Conservation (phyloP, 2,329 filamentous ascomycete species). For the Colletotrichum sp. region DNA sequence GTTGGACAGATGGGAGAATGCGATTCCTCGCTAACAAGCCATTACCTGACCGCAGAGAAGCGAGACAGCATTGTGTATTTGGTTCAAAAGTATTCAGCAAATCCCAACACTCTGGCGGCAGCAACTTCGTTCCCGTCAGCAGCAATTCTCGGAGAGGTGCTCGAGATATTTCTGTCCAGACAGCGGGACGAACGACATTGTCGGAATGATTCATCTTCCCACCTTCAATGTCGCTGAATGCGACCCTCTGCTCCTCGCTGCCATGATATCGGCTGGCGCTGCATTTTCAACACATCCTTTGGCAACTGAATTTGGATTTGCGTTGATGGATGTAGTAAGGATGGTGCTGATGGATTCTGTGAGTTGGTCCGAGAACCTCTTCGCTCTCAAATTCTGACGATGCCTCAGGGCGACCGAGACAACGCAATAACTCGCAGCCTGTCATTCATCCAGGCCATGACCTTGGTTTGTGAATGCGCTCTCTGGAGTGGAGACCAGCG, state of each 20-base stretch:
- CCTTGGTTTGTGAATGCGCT: background rate
- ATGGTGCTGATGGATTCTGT: background rate
- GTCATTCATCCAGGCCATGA: background rate
- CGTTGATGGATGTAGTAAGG: background rate
- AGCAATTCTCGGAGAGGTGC: background rate
- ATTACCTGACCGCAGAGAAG: background rate
- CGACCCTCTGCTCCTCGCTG: background rate
- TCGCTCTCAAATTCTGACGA: background rate
- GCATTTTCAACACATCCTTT: background rate
- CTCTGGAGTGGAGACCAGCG: background rate
- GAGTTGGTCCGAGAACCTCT: background rate
- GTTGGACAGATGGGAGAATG: background rate
- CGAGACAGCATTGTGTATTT: background rate
- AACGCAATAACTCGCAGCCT: background rate
- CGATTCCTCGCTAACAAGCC: rapidly evolving
- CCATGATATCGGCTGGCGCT: background rate
- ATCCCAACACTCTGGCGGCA: background rate
- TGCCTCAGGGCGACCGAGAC: background rate
- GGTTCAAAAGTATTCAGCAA: background rate
- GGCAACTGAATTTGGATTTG: background rate
- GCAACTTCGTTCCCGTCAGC: background rate
- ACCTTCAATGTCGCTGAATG: background rate
- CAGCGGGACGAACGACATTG: background rate
- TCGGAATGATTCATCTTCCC: background rate
- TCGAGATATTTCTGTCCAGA: background rate